A percentile compares a stretch with the other conserved stretches of the same genome.
phyloP scores from a whole-genome alignment of 805 yeast species.

The Ogataea glucozyma region DNA sequence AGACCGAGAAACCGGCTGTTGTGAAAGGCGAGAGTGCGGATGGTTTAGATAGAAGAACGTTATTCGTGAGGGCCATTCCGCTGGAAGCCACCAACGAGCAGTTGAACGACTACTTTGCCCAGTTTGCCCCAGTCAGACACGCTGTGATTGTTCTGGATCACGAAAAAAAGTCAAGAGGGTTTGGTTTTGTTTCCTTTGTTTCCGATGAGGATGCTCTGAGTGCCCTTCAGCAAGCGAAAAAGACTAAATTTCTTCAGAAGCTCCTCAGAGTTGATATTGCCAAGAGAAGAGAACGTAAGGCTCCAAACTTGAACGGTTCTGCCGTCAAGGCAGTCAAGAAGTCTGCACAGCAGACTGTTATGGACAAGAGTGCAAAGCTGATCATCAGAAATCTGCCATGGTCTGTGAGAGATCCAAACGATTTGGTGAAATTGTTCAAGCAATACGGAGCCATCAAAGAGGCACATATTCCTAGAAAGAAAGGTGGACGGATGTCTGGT shows the following conservation, averaged over 20 bases:
- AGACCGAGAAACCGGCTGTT: neutral
- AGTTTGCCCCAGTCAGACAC: slow-evolving; percentile 92
- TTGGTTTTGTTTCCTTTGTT: slow-evolving; percentile 92
- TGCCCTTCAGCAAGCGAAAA: slow-evolving; percentile 71
- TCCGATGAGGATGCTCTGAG: slow-evolving; percentile 77
- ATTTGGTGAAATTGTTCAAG: slow-evolving; percentile 65
- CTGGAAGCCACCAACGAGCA: slow-evolving; percentile 77
- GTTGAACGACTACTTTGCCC: slow-evolving; percentile 81
- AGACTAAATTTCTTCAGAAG: slow-evolving; percentile 63
- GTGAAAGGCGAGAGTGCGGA: slow-evolving; percentile 15
- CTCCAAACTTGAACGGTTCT: slow-evolving; percentile 11
- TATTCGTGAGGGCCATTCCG: slow-evolving; percentile 88
- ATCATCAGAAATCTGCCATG: slow-evolving; percentile 94
- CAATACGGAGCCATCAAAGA: slow-evolving; percentile 86
- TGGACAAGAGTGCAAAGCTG: slow-evolving; percentile 72
- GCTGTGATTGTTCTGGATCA: slow-evolving; percentile 86
- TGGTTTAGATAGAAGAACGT: slow-evolving; percentile 56
- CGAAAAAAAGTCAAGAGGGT: slow-evolving; percentile 81
- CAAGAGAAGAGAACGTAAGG: slow-evolving; percentile 82
- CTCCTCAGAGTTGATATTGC: slow-evolving; percentile 82
- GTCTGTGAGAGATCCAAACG: slow-evolving; percentile 81
- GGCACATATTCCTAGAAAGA: slow-evolving; percentile 84
- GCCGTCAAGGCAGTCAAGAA: slow-evolving; percentile 32
- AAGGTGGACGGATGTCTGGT: slow-evolving; percentile 88
- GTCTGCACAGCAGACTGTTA: slow-evolving; percentile 23